Base-by-base conservation (phyloP, 2,329 filamentous ascomycete species). In the Ophioceras dolichostomum region DNA sequence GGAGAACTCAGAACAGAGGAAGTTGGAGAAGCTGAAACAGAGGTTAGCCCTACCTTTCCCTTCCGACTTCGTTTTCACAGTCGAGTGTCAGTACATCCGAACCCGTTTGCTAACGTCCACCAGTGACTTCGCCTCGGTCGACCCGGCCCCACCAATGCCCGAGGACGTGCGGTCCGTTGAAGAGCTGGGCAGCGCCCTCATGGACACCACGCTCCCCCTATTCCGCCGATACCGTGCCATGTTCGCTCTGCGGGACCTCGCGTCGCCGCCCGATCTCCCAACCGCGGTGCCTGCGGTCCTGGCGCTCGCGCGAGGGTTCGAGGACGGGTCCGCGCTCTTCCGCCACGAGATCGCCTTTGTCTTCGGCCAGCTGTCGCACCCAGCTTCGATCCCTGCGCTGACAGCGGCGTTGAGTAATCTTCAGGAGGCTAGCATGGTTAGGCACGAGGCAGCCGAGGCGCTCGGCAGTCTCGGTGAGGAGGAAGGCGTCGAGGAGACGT, bases 261-360 rank as follows among this genome's bases (percentile, higher is more conserved):
- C 88, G 17, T 95, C 88, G 4, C 91, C 91, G 13, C 88, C 89
- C 9, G 83, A 94, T 53, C 77, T 93, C 31, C 83, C 87, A 2
- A 94, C 88, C 2, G 88, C 89, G 6, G 74, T 86, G 13, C 81
- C 84, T n/a, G 89, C 91, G 14, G 74, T 98, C 37, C 72, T 81
- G 32, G 84, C 88, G 10, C 73, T 98, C 33, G 86, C 91, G 32
- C 80, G 79, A 53, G 91, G 91, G 13, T 79, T 98, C 49, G 68
- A 69, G 22, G 91, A 98, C 56, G 69, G 78, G 14, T 95, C 88
- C 34, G 88, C 88, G 5, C 76, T 98, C 7, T 96, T 98, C 71
- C 80, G 91, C 47, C 91, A 98, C 63, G 91, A 98, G 57, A 87
- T 98, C 46, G 91, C 91, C 12, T 98, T 98, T 56, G 91, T 98